Percentiles rank a stretch among this genome's conserved stretches.
Conservation (phyloP, 768 basidiomycete species). For the Leccinum rimulosum region DNA sequence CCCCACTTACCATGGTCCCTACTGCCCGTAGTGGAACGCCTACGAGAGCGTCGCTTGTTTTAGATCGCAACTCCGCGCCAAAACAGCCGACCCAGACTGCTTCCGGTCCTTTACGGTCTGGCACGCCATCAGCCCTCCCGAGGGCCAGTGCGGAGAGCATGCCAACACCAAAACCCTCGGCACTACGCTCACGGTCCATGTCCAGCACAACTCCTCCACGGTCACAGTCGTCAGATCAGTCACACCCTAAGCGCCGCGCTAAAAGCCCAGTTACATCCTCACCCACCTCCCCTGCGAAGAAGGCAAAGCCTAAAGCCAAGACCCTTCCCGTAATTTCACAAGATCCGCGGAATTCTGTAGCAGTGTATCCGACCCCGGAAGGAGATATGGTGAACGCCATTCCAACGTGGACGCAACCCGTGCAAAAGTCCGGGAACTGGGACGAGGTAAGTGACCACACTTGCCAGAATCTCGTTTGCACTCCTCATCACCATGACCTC, state of each 20-base stretch:
- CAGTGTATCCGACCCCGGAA: constrained; percentile 62
- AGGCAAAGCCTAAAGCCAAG: constrained; percentile 36
- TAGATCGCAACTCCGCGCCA: constrained; percentile 37
- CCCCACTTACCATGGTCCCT: constrained; percentile 21
- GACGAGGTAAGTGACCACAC: constrained; percentile 58
- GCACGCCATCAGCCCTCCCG: constrained; percentile 39
- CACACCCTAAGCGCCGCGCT: constrained; percentile 43
- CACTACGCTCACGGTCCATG: constrained; percentile 18
- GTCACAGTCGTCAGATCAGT: constrained; percentile 29
- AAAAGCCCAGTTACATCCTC: constrained; percentile 47
- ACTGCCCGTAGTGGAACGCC: constrained; percentile 44
- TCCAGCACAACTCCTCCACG: constrained; percentile 31
- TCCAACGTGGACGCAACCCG: constrained; percentile 78
- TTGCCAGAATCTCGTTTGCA: neutral
- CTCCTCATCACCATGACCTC: constrained; percentile 6
- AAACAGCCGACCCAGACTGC: constrained; percentile 43
- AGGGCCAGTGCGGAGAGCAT: constrained; percentile 42
- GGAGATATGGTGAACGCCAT: constrained; percentile 69
- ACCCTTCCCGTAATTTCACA: constrained; percentile 31
- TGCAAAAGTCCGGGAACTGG: constrained; percentile 71
- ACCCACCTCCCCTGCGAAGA: constrained; percentile 39
- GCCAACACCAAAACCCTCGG: constrained; percentile 34
- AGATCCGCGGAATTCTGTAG: constrained; percentile 58
- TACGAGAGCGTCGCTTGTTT: constrained; percentile 35
- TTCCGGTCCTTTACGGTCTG: constrained; percentile 45